A percentile compares a stretch with the other conserved stretches of the same genome.
Conservation (phyloP, 2,329 filamentous ascomycete species). For the Sordariomycetes sp. region DNA sequence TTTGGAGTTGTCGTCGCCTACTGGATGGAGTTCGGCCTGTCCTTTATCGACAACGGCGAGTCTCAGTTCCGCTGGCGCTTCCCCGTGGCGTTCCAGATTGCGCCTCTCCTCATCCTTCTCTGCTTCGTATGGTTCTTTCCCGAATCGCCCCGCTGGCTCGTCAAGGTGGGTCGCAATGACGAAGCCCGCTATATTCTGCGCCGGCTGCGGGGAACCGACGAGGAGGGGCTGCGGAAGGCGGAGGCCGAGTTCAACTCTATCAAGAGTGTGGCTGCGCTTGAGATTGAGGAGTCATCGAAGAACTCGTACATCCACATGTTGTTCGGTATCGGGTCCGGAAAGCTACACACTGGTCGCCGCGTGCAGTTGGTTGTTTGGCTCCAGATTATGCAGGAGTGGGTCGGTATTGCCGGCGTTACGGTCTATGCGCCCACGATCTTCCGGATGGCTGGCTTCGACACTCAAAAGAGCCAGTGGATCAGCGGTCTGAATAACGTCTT, state of each 20-base stretch:
- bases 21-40: conserved; percentile 26
- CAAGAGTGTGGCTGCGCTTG: conserved; percentile 45
- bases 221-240: conserved; percentile 36
- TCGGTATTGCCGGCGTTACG: conserved; percentile 56
- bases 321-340: conserved; percentile 49
- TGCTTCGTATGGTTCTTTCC: conserved; percentile 51
- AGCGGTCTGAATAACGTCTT: conserved; percentile 35
- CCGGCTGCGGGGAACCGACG: conserved; percentile 46
- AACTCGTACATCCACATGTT: conserved; percentile 54
- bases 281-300: conserved; percentile 38
- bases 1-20: conserved; percentile 45
- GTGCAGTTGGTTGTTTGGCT: conserved; percentile 61
- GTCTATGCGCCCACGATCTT: conserved; percentile 48
- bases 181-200: conserved; percentile 54
- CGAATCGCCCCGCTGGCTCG: conserved; percentile 55
- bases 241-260: conserved; percentile 59
- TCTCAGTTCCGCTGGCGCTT: conserved; percentile 54
- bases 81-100: conserved; percentile 56
- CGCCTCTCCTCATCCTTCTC: conserved; percentile 46
- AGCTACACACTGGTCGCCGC: conserved; percentile 52
- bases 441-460: conserved; percentile 50
- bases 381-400: conserved; percentile 59
- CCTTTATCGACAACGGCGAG: conserved; percentile 43
- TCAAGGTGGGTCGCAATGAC: conserved; percentile 51
- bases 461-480: conserved; percentile 49